These are phyloP conservation scores for Cercospora zeae-maydis DNA, from an alignment of 2,329 filamentous ascomycete genomes.

Conservation along the genomic window DNA sequence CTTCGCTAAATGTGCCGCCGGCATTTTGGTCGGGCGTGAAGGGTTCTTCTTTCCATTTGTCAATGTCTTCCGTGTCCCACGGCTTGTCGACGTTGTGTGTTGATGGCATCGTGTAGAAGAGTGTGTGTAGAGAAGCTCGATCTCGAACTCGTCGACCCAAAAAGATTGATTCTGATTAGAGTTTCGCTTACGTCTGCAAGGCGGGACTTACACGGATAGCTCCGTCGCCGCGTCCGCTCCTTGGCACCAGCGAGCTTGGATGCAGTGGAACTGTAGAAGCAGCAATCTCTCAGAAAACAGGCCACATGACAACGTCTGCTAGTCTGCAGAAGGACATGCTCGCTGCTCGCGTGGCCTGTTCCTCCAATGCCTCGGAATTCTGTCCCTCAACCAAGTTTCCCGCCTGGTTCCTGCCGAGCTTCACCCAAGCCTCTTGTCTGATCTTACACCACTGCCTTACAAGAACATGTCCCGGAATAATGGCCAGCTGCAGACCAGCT, in stretches of 20 bases:
- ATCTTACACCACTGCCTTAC: neutral
- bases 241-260: neutral
- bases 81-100: slow-evolving; percentile 87
- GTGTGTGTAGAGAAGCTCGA: neutral
- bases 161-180: neutral
- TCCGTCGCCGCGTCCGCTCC: neutral
- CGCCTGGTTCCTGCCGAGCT: slow-evolving; percentile 1
- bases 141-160: neutral
- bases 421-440: neutral
- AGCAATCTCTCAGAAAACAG: neutral
- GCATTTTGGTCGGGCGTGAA: slow-evolving; percentile 84
- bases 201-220: neutral
- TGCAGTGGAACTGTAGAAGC: neutral
- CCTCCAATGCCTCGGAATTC: neutral
- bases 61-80: slow-evolving; percentile 94
- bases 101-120: slow-evolving; percentile 66
- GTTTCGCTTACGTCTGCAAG: neutral
- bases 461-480: slow-evolving; percentile 5
- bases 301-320: neutral
- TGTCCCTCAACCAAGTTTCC: neutral
- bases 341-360: neutral
- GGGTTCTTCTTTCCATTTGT: slow-evolving; percentile 89
- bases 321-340: neutral
- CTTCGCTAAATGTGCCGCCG: slow-evolving; percentile 83
- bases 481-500: slow-evolving; percentile 7